Percentiles rank a stretch among this genome's conserved stretches.
These are phyloP conservation scores for Alternaria rosae DNA, from an alignment of 2,329 filamentous ascomycete species.

Conservation along the genomic window DNA sequence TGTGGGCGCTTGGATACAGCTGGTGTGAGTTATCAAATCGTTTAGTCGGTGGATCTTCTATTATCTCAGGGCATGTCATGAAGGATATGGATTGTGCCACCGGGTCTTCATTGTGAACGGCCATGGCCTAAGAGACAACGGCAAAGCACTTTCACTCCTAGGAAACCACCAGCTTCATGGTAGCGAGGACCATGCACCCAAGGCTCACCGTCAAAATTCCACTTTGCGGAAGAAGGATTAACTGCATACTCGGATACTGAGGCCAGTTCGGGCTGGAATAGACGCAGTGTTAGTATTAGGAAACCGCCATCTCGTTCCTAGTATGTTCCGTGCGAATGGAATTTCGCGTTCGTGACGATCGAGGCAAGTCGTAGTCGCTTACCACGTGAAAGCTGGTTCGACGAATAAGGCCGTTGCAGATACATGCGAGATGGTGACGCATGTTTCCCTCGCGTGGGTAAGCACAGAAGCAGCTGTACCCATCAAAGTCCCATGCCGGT, in stretches of 20 bases:
- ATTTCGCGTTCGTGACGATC: too few species aligned
- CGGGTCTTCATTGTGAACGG: background rate
- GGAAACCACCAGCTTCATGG: too few species aligned
- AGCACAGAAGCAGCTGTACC: background rate
- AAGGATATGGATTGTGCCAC: background rate
- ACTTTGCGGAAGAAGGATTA: too few species aligned
- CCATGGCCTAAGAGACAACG: background rate
- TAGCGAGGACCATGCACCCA: too few species aligned
- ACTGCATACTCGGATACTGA: too few species aligned
- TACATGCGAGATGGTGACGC: background rate
- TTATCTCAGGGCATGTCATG: background rate
- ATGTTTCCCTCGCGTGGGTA: background rate
- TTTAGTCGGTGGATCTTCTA: background rate
- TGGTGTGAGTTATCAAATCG: background rate
- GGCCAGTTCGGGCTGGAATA: too few species aligned
- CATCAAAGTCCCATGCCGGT: background rate
- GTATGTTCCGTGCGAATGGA: too few species aligned
- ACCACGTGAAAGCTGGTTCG: background rate
- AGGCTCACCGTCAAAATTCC: too few species aligned
- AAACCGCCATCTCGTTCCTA: too few species aligned
- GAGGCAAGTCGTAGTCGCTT: background rate
- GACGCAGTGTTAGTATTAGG: too few species aligned
- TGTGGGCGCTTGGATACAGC: background rate
- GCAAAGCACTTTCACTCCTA: background rate
- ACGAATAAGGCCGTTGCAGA: background rate